Evolutionary conservation across 306 rosid genomes (phyloP), one percentile per base, ranked within the genome.

Genomic region (Vigna angularis): DNA sequence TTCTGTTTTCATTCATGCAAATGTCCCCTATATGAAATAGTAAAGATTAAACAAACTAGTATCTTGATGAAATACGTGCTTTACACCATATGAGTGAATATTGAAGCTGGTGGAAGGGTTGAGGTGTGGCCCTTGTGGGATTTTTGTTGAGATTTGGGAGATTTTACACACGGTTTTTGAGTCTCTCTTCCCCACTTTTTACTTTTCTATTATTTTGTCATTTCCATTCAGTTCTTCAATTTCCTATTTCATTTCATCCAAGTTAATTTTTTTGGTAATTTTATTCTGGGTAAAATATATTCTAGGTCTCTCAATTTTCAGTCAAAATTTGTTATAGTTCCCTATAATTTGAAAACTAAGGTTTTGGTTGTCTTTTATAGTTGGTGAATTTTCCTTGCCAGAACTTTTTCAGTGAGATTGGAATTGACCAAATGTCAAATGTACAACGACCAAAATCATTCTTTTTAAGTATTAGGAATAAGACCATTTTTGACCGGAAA

Each of bases 1-100:
- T 18, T 6, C 3, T 42, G 64, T 55, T 55, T 30, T 14, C 10
- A 49, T 72, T 64, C 36, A 24, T 70, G 64, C 2, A n/a, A 12
- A 58, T 66, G 51, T 36, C 75, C 47, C 80, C 62, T 71, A 6
- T 52, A 26, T 24, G 61, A 79, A 70, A 52, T 11, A 67, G 59
- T 49, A n/a, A 9, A 17, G 13, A 77, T 18, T 42, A 7, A 22
- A 6, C 32, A 72, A 56, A 62, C 10, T 66, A 30, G 42, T 9
- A 59, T 34, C 11, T 44, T 82, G 47, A 44, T 72, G n/a, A 11
- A 34, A 5, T 57, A 57, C 72, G 15, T 72, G 66, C 24, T 34
- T 18, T 16, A 34, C 57, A 28, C 28, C 34, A 7, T 73, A n/a
- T 66, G 70, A 16, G 15, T 34, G 75, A 18, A 51, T 16, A 20